Evolutionary conservation across 805 yeast species (phyloP), one percentile per base, ranked within the genome.

Genomic region (Suhomyces xylopsoci): DNA sequence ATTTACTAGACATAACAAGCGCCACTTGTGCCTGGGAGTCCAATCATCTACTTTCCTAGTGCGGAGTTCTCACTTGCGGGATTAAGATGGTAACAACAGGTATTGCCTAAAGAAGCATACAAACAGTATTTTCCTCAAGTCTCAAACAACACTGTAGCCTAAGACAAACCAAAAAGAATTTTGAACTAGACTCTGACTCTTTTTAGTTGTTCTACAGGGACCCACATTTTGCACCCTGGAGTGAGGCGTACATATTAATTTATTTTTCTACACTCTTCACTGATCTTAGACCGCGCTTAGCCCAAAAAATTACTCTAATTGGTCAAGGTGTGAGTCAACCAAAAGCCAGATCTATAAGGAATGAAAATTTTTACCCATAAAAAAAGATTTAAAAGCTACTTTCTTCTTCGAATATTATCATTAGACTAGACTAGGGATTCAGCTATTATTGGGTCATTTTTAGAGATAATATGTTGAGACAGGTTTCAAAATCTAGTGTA

Each of bases 201-300:
- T n/a, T 14, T 7, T 7, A 2, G 17, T n/a, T 10, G 9, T n/a
- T n/a, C 17, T 7, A n/a, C 15, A 14, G 17, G 3, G 15, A 30
- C 48, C 43, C 32, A 22, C 45, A 38, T 30, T 43, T 38, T 36
- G 25, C 41, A 36, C 42, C 50, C 24, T 42, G 48, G 36, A 36
- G 19, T 28, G 12, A 34, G 41, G 17, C 44, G 24, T 30, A 38
- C 41, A 50, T 38, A 17, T 38, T 36, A 17, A 17, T 38, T 38
- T 38, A 38, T 50, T 51, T 47, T 43, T 50, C 20, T 2, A 38
- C 41, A 10, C 6, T 20, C n/a, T 49, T 30, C 46, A 47, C 64
- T 61, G 77, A 72, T 70, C 66, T 65, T 57, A 59, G 50, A 70
- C 75, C 77, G 77, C 77, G 77, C 74, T 68, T 70, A 69, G 54